Base-by-base conservation (phyloP, 1,284 basidiomycete genomes). In the Takashimella koratensis region DNA sequence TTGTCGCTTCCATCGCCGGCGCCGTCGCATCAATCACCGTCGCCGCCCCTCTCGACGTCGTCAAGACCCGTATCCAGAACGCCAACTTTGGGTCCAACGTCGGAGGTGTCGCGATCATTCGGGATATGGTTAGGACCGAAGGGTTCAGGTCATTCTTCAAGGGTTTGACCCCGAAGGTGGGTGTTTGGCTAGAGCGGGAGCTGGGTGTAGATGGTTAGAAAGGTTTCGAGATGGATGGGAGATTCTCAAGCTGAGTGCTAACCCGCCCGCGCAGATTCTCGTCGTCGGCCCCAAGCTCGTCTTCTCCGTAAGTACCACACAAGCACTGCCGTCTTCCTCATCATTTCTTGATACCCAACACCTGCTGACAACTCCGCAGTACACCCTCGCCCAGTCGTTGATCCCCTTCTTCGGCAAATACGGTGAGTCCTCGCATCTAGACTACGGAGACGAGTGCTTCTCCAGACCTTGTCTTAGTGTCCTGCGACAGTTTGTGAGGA, bases 271-370 rank as follows among this genome's bases (percentile, higher is more conserved):
- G 48, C 68, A 90, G 89, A 90, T 98, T 65, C 82, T 98, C 39
- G 93, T 98, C 56, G 94, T 98, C 26, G 95, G 94, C 50, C 95
- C 95, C 54, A 98, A 98, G 79, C 84, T 98, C 41, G 90, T 98
- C 62, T 98, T 98, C 82, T 93, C 89, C 65, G n/a, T n/a, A n/a
- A n/a, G n/a, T n/a, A n/a, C n/a, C n/a, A n/a, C n/a, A n/a, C n/a
- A n/a, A n/a, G n/a, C n/a, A n/a, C n/a, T n/a, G n/a, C n/a, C n/a
- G n/a, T n/a, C n/a, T n/a, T n/a, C n/a, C n/a, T n/a, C n/a, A n/a
- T n/a, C n/a, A n/a, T n/a, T n/a, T n/a, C n/a, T n/a, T n/a, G n/a
- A n/a, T n/a, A n/a, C n/a, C n/a, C n/a, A n/a, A n/a, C n/a, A n/a
- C n/a, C n/a, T n/a, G n/a, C n/a, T n/a, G n/a, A n/a, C n/a, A n/a